These are phyloP conservation scores for Pleurotus ostreatus DNA, from an alignment of 768 basidiomycete species.

Conservation along the genomic window DNA sequence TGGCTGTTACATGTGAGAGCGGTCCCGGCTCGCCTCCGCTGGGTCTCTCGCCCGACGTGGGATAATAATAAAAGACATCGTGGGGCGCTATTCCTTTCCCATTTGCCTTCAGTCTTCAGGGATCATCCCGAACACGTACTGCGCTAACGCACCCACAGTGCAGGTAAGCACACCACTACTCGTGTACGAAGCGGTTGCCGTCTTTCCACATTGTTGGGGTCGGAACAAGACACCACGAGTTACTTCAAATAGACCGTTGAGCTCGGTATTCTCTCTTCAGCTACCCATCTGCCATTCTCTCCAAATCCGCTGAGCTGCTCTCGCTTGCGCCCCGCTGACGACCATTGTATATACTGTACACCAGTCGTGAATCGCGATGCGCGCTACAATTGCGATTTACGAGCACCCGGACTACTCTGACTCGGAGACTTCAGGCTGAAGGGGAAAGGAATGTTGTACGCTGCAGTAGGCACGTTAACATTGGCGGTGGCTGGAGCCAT, in stretches of 20 bases:
- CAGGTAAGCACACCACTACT: too few relatives aligned
- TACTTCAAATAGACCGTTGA: conserved; percentile 28
- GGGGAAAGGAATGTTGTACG: conserved; percentile 1
- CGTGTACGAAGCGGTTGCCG: too few relatives aligned
- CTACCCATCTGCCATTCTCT: conserved; percentile 45
- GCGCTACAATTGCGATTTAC: conserved; percentile 2
- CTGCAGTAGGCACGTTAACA: conserved; percentile 2
- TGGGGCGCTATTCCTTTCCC: too few relatives aligned
- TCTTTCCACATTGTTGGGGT: too few relatives aligned
- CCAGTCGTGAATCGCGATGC: neutral
- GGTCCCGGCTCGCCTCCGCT: too few relatives aligned
- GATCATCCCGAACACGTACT: too few relatives aligned
- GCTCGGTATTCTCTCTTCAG: conserved; percentile 59
- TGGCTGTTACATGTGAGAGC: too few relatives aligned
- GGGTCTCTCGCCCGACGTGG: too few relatives aligned
- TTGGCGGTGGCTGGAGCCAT: conserved; percentile 2
- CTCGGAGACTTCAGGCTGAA: neutral
- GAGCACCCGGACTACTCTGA: conserved; percentile 7
- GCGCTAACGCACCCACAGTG: too few relatives aligned
- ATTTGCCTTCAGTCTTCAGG: too few relatives aligned
- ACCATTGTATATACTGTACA: neutral
- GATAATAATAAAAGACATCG: too few relatives aligned
- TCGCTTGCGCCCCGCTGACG: neutral
- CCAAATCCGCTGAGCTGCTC: conserved; percentile 13
- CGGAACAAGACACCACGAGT: conserved; percentile 41